Base-by-base conservation (phyloP, 208 protist genomes). In the Wallacemonas sp. region DNA sequence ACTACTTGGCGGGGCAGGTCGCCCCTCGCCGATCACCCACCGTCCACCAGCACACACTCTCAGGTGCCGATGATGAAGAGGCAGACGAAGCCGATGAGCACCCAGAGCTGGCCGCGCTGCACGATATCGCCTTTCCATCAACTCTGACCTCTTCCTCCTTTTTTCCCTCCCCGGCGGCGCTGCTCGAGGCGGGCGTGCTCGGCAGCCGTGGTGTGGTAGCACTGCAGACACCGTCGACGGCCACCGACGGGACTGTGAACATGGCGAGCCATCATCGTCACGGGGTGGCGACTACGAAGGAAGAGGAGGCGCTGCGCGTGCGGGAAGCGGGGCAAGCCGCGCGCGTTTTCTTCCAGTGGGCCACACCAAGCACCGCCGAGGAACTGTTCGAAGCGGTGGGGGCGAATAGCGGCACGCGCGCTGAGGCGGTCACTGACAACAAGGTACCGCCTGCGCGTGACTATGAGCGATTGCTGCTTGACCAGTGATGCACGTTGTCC, bases 381-480 rank as follows among this genome's bases (percentile, higher is more conserved):
- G 83, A 87, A 12, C 54, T 92, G 37, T 90, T 57, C n/a, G 77
- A 74, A 52, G 77, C 27, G 75, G 83, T n/a, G n/a, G n/a, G n/a
- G n/a, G n/a, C n/a, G n/a, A n/a, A n/a, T n/a, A n/a, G 50, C 32
- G 50, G 29, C 6, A 6, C 0, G 6, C 2, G 68, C 80, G 26
- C 29, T 87, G 50, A 81, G 63, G 32, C 24, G 0, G 10, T 54
- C 8, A 8, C 24, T 5, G 21, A 19, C 5, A 73, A 53, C 15
- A 89, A 89, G 39, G 78, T 87, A 0, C 86, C 86, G n/a, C 81
- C 83, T 6, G 86, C 86, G 30, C 38, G 60, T 4, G 86, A 92
- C 68, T 92, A 87, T 41, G 83, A 89, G 54, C 79, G 83, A 17
- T 65, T 90, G 17, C 66, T 92, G 46, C 52, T 87, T 22, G 67